Evolutionary conservation across 2,329 filamentous ascomycete species (phyloP).

Genomic region (Pseudocercospora cruenta): DNA sequence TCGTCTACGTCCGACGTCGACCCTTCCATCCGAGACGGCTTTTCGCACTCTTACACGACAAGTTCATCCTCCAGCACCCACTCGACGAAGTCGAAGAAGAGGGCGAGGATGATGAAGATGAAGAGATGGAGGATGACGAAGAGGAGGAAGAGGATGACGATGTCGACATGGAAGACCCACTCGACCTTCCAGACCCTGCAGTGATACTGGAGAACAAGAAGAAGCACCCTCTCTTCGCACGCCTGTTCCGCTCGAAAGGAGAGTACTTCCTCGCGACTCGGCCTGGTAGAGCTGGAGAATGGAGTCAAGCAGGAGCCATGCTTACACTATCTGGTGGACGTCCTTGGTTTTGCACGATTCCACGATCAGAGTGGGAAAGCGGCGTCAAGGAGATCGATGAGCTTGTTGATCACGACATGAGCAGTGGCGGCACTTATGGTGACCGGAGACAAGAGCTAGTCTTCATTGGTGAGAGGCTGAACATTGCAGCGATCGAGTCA

Average conservation of each 20-base stretch:
- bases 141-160: conserved; percentile 44
- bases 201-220: conserved; percentile 61
- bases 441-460: conserved; percentile 73
- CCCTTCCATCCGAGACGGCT: conserved; percentile 48
- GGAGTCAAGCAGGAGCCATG: conserved; percentile 68
- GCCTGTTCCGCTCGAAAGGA: conserved; percentile 66
- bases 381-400: conserved; percentile 53
- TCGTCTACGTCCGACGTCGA: conserved; percentile 65
- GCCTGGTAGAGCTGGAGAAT: conserved; percentile 60
- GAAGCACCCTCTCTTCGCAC: conserved; percentile 55
- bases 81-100: conserved; percentile 34
- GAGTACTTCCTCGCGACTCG: conserved; percentile 64
- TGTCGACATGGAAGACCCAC: conserved; percentile 40
- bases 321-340: conserved; percentile 63
- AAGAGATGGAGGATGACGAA: conserved; percentile 30
- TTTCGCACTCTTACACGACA: conserved; percentile 47
- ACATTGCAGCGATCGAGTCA: conserved; percentile 55
- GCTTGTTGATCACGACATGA: conserved; percentile 55
- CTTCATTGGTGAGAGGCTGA: conserved; percentile 70
- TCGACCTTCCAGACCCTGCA: conserved; percentile 32
- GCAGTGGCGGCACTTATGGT: conserved; percentile 59
- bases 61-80: conserved; percentile 49
- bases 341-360: conserved; percentile 62
- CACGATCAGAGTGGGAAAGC: conserved; percentile 55
- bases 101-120: conserved; percentile 29